Conservation (phyloP, 2,329 filamentous ascomycete species). For the Aspergillus glaucus region DNA sequence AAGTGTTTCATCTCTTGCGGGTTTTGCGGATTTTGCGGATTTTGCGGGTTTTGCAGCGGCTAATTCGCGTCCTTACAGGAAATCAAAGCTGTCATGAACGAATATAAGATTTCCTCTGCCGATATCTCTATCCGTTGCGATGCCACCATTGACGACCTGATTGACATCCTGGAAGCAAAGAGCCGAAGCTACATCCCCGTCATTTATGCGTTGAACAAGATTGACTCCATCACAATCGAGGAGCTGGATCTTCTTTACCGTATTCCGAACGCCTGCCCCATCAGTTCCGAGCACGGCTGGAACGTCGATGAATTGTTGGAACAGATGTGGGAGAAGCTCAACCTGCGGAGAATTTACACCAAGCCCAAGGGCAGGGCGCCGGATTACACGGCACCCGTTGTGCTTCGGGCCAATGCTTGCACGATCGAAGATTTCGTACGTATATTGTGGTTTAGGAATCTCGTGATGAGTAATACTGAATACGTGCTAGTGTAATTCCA, state of each 20-base stretch:
- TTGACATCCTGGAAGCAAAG: slow-evolving; percentile 91
- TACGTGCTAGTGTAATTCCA: slow-evolving; percentile 73
- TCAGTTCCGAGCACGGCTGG: slow-evolving; percentile 96
- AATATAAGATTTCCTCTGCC: slow-evolving; percentile 93
- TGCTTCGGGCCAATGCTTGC: slow-evolving; percentile 72
- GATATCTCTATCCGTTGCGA: slow-evolving; percentile 98
- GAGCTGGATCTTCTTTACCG: slow-evolving; percentile 93
- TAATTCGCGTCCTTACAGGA: slow-evolving; percentile 46
- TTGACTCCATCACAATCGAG: slow-evolving; percentile 95
- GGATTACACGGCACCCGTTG: slow-evolving; percentile 87
- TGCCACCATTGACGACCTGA: slow-evolving; percentile 93
- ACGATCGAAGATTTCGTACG: slow-evolving; percentile 97
- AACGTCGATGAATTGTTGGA: slow-evolving; percentile 96
- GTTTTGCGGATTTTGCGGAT: background rate
- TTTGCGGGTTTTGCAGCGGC: background rate
- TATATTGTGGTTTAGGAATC: slow-evolving; percentile 18
- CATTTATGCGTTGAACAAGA: slow-evolving; percentile 98
- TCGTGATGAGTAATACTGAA: slow-evolving; percentile 27
- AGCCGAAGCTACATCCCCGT: slow-evolving; percentile 97
- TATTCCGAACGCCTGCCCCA: slow-evolving; percentile 93
- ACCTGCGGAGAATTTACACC: slow-evolving; percentile 86
- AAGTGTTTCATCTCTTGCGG: slow-evolving; percentile 10
- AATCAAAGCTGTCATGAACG: slow-evolving; percentile 95
- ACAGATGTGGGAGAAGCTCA: slow-evolving; percentile 97
- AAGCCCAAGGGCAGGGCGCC: slow-evolving; percentile 95